These are phyloP conservation scores for Colletotrichum sp. DNA, from an alignment of 2,329 filamentous ascomycete genomes.

Conservation along the genomic window DNA sequence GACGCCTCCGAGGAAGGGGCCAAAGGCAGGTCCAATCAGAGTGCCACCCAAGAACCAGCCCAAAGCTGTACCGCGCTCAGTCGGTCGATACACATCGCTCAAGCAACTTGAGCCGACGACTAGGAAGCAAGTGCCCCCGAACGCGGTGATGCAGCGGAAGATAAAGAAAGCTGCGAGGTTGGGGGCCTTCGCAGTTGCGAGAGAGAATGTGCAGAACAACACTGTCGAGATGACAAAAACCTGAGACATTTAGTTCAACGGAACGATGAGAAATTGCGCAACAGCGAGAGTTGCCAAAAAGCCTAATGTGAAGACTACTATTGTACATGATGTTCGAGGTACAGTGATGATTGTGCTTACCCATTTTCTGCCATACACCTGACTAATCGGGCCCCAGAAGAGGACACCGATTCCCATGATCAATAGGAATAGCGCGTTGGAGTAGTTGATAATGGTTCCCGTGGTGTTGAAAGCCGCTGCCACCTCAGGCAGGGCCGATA, in stretches of 20 bases:
- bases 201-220: conserved; percentile 67
- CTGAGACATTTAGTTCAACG: conserved; percentile 9
- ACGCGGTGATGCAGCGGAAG: conserved; percentile 72
- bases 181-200: conserved; percentile 70
- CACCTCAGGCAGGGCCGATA: conserved; percentile 78
- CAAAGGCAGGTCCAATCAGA: conserved; percentile 68
- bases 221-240: conserved; percentile 26
- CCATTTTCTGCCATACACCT: conserved; percentile 58
- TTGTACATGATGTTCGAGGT: neutral
- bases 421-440: conserved; percentile 73
- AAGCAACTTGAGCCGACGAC: conserved; percentile 71
- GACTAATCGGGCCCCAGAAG: conserved; percentile 71
- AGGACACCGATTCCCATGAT: conserved; percentile 72
- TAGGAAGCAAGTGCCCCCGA: conserved; percentile 73
- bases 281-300: neutral
- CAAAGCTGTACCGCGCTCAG: conserved; percentile 69
- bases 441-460: conserved; percentile 70
- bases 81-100: conserved; percentile 60
- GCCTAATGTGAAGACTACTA: neutral
- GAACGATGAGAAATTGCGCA: neutral
- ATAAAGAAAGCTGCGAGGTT: conserved; percentile 71
- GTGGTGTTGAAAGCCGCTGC: conserved; percentile 68
- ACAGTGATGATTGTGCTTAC: conserved; percentile 42
- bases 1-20: conserved; percentile 70
- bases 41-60: conserved; percentile 72